Evolutionary conservation across 176 grass and related monocot genomes (phyloP).

Genomic region (Lolium multiflorum): DNA sequence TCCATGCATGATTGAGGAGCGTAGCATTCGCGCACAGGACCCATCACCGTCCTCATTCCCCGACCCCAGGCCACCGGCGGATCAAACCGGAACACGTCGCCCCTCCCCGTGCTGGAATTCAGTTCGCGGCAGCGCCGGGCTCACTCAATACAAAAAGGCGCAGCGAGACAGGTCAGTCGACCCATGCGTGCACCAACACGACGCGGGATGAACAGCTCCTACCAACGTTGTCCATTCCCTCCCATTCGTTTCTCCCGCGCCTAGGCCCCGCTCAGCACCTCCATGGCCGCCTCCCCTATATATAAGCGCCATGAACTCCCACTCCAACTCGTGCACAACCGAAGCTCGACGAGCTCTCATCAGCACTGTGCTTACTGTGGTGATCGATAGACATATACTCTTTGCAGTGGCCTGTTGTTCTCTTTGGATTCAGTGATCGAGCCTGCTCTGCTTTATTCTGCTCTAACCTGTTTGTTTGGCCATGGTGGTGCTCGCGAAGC

Average conservation of each 20-base stretch:
- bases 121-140: slow-evolving; percentile 1
- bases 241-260: slow-evolving; percentile 38
- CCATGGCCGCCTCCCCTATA: slow-evolving; percentile 22
- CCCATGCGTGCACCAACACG: neutral
- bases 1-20: slow-evolving; percentile 34
- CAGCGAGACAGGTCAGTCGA: slow-evolving; percentile 4
- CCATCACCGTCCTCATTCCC: slow-evolving; percentile 11
- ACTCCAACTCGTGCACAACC: slow-evolving; percentile 32
- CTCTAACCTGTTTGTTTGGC: slow-evolving; percentile 5
- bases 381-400: neutral
- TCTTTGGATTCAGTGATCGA: neutral
- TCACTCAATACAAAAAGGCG: slow-evolving; percentile 4
- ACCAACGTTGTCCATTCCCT: slow-evolving; percentile 30
- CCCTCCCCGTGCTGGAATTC: neutral
- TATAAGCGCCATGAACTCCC: slow-evolving; percentile 30
- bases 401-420: neutral
- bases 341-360: neutral
- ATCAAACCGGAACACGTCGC: slow-evolving; percentile 6
- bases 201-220: slow-evolving; percentile 26
- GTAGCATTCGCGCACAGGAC: neutral
- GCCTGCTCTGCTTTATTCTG: neutral
- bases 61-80: neutral
- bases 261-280: neutral
- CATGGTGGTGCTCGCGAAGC: slow-evolving; percentile 72
- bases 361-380: neutral